These are phyloP conservation scores for Miscanthus lutarioriparius DNA, from an alignment of 176 grass and related monocot genomes.

Conservation along the genomic window DNA sequence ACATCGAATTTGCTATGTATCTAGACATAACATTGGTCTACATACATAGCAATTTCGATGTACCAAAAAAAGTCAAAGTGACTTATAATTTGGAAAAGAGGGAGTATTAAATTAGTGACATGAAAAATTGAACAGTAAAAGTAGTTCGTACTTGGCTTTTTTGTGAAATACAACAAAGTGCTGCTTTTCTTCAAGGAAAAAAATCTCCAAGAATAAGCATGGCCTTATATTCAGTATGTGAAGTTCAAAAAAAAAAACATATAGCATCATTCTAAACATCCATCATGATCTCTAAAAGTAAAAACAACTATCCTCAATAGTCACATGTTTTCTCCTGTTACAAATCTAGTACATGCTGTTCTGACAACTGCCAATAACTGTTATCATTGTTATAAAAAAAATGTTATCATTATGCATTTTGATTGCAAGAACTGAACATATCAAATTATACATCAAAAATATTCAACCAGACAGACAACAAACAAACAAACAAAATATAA, in stretches of 20 bases:
- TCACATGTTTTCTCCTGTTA: constrained; percentile 18
- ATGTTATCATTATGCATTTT: background rate
- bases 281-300: constrained; percentile 1
- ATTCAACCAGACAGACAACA: constrained; percentile 23
- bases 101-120: background rate
- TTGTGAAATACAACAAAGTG: background rate
- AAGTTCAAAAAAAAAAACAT: background rate
- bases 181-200: constrained; percentile 8
- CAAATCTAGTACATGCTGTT: background rate
- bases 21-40: no score
- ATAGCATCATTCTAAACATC: constrained; percentile 11
- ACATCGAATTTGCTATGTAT: no score
- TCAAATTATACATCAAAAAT: constrained; percentile 22
- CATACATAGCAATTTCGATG: no score
- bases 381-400: background rate
- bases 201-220: background rate
- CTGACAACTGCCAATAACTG: background rate
- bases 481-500: background rate
- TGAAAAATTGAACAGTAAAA: constrained; percentile 16
- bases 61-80: no score
- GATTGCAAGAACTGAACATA: constrained; percentile 7
- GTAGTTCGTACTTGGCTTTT: background rate
- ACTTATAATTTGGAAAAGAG: no score
- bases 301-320: constrained; percentile 12
- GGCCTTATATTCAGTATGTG: background rate